A percentile compares a stretch with the other conserved stretches of the same genome.
Conservation (phyloP, 768 basidiomycete genomes). For the Lyophyllum semitale region DNA sequence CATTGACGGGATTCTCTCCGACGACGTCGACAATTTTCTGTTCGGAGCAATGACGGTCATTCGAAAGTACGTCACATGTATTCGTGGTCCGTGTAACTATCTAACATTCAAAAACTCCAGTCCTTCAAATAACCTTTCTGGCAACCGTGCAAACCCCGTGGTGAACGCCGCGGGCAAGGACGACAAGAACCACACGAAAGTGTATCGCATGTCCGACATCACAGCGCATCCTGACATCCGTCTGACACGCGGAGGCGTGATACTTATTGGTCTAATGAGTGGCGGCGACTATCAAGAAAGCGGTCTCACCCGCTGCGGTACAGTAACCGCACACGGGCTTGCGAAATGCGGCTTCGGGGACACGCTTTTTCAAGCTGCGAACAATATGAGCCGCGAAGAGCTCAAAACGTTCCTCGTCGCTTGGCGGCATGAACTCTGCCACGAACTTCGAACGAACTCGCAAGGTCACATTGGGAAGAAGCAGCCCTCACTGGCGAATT, state of each 20-base stretch:
- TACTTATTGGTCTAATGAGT: conserved; percentile 82
- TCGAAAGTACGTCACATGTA: conserved; percentile 65
- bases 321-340: conserved; percentile 72
- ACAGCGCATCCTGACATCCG: conserved; percentile 38
- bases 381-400: conserved; percentile 41
- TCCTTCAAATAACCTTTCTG: conserved; percentile 70
- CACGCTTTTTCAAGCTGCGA: conserved; percentile 60
- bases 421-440: conserved; percentile 65
- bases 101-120: conserved; percentile 36
- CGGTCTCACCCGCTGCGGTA: conserved; percentile 69
- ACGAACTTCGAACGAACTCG: conserved; percentile 72
- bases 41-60: conserved; percentile 86
- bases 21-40: conserved; percentile 91
- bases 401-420: conserved; percentile 55
- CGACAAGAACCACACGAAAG: conserved; percentile 68
- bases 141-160: conserved; percentile 64
- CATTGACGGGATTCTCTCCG: conserved; percentile 88
- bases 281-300: conserved; percentile 89
- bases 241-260: conserved; percentile 71
- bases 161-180: conserved; percentile 69
- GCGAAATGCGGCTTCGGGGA: conserved; percentile 84
- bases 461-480: conserved; percentile 65
- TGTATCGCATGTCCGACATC: conserved; percentile 45
- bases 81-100: background rate
- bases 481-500: conserved; percentile 61